phyloP scores from a whole-genome alignment of 768 basidiomycete genomes.

The Agaricus sinodeliciosus region DNA sequence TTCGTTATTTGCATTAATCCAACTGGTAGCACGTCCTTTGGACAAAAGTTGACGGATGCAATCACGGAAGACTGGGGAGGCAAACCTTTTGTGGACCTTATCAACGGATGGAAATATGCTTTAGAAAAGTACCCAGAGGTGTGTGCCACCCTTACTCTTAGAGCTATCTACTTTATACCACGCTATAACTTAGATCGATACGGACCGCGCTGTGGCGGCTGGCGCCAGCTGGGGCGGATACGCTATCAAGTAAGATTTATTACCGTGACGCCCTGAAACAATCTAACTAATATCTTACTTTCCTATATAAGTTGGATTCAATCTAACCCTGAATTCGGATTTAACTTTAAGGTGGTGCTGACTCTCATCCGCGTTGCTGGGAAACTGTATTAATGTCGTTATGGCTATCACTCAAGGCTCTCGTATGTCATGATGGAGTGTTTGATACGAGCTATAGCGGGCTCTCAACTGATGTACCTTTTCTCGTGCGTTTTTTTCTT shows the following conservation, averaged over 20 bases:
- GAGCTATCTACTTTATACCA: not conserved
- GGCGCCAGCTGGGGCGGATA: constrained; percentile 87
- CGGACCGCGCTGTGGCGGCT: constrained; percentile 64
- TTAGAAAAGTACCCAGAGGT: constrained; percentile 68
- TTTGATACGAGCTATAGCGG: constrained; percentile 77
- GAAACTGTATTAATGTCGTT: too few species aligned
- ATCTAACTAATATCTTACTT: not conserved
- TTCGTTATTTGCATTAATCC: constrained; percentile 87
- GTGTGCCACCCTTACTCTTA: constrained; percentile 8
- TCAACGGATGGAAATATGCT: constrained; percentile 69
- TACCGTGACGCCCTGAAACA: not conserved
- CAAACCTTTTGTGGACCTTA: constrained; percentile 75
- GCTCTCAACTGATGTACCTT: constrained; percentile 88
- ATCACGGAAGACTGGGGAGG: constrained; percentile 83
- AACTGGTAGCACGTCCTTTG: constrained; percentile 53
- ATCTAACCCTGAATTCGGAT: constrained; percentile 83
- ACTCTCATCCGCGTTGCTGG: too few species aligned
- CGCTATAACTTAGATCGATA: constrained; percentile 44
- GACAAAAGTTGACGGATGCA: constrained; percentile 65
- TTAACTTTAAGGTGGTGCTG: constrained; percentile 64
- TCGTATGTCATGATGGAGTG: constrained; percentile 91
- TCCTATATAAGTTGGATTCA: constrained; percentile 85
- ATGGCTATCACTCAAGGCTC: constrained; percentile 32
- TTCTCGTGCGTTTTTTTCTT: constrained; percentile 55
- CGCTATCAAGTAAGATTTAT: constrained; percentile 67